Base-by-base conservation (phyloP, 768 basidiomycete species). In the Suillus placidus region DNA sequence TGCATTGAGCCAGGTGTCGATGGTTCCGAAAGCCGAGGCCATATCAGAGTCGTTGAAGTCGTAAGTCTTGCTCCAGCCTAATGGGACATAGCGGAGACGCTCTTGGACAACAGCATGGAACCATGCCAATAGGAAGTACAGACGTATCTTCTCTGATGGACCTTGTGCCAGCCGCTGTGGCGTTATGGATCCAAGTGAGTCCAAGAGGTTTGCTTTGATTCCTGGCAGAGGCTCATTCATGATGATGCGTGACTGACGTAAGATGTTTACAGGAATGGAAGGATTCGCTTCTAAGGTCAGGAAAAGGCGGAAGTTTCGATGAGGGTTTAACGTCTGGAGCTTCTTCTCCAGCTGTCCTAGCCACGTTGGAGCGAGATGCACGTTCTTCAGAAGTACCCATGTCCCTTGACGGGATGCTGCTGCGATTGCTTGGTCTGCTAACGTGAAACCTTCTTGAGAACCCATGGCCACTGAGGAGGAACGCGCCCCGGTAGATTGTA, bases 1-100 rank as follows among this genome's bases (percentile, higher is more conserved):
- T 0, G 85, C 75, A 60, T 83, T 84, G 60, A 99, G 83, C 95
- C 97, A 99, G 1, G 88, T 83, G 74, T 98, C 96, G 74, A 99
- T 97, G 20, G 94, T 96, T 49, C 84, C 85, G 73, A 94, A 92
- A 1, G 96, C 96, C 13, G 97, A 92, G 18, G 92, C 87, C 86
- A 97, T 92, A 74, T 99, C 97, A 6, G 97, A 97, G 75, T 99
- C 96, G 78, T 99, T 99, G 87, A 99, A 99, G 76, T 99, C 97
- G 79, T 99, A 99, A 0, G 85, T 84, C 79, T 97, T 94, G 76
- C 92, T 96, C 95, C 97, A 99, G 0, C 97, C 97, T 18, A 99
- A 81, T 7, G 97, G 97, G 10, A 90, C 93, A 76, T 98, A 99
- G 49, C 97, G 93, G 14, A 99, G 83, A 67, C 97, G 93, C 77